Base-by-base conservation (phyloP, 2,329 filamentous ascomycete genomes). In the Phaeosphaeria sp. region DNA sequence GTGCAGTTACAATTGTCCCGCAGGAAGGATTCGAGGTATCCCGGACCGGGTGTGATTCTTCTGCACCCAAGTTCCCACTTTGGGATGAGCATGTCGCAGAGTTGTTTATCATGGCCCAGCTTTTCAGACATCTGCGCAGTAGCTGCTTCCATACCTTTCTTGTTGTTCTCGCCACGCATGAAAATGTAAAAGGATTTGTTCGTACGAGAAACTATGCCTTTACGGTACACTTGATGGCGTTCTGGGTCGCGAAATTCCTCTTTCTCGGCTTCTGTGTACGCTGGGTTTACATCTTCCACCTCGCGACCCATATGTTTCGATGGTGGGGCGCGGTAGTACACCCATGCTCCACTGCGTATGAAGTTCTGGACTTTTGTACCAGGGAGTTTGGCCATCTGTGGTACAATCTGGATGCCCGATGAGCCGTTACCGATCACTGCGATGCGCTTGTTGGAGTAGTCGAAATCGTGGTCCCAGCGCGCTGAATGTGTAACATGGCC, bases 401-500 rank as follows among this genome's bases (percentile, higher is more conserved):
- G 67, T 6, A 69, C 57, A 7, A 69, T 65, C 46, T 68, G 65
- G 18, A 68, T 67, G 3, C 54, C 63, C 11, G 60, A 65, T 11
- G 55, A 62, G 6, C 67, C 65, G 36, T 67, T 68, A 0, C 67
- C 63, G 20, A 69, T 64, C n/a, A 69, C 60, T 7, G 63, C 65
- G 18, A 67, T 62, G 15, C 56, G 53, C 53, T 69, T 68, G 25
- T 57, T 58, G 2, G 52, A 50, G 20, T 63, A 66, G 27, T 68
- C 64, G n/a, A 59, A 65, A 30, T 54, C 46, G 39, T 66, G 69
- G 55, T 86, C 83, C 84, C 84, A 87, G 27, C 82, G 71, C 4
- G 84, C 83, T 0, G 82, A 83, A 60, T 87, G 84, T 76, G 81
- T 84, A 57, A 78, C 72, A 66, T 82, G 83, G 5, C 83, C 83